Base-by-base conservation (phyloP, 192 early-diverging fungal genomes). In the Dissophora globulifera region DNA sequence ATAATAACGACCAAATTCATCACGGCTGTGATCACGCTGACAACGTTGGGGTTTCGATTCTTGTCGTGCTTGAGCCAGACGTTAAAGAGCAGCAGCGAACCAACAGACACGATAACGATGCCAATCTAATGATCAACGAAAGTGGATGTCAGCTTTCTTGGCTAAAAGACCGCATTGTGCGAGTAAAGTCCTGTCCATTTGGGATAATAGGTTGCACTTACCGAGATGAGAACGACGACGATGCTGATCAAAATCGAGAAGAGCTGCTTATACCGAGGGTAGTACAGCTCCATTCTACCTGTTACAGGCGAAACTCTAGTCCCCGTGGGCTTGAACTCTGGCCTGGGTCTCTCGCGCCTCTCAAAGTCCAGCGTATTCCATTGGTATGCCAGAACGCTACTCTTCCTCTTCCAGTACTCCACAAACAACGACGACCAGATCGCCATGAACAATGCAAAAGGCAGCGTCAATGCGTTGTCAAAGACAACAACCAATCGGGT, bases 351-450 rank as follows among this genome's bases (percentile, higher is more conserved):
- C 55, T 89, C 88, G n/a, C 68, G 65, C 26, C 60, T 64, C 46
- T 89, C 69, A 58, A 82, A 81, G 25, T 86, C 81, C 6, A 61
- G 10, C 2, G 86, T 76, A 47, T 90, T 84, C 90, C 90, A 92
- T 17, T 78, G 58, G 41, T 78, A 88, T 6, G 75, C 68, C 50
- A 90, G 49, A n/a, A 57, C 45, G 25, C 64, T 65, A 31, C 81
- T 84, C 62, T 75, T 66, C 20, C 89, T 79, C 51, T 86, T 86
- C 91, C 91, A 91, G 52, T 72, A 85, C 52, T 90, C 84, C 29
- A 92, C 58, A 71, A 84, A 90, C 15, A 84, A 55, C 2, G 84
- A 62, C 2, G 82, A 67, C 91, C 91, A 92, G 23, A 91, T 47
- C 30, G 81, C 66, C 79, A 90, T 89, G 35, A 88, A 79, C 29